These are phyloP conservation scores for Cystobasidium pallidum DNA, from an alignment of 1,284 basidiomycete species.

Conservation along the genomic window DNA sequence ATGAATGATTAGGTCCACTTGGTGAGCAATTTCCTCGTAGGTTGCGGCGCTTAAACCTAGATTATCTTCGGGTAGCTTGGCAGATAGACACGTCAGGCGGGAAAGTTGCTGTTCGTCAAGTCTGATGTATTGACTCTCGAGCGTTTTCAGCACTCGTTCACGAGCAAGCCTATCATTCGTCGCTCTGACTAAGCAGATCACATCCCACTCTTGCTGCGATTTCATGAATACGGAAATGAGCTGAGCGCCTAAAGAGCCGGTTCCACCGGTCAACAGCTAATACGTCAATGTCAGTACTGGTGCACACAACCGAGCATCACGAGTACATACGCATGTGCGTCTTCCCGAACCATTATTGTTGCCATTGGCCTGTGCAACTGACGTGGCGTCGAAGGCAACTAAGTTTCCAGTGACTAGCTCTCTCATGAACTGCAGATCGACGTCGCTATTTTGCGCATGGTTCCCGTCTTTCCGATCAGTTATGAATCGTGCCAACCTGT, in stretches of 20 bases:
- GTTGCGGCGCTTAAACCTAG: constrained; percentile 54
- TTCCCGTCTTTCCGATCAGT: not conserved
- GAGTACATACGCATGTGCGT: constrained; percentile 18
- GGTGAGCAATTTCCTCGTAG: constrained; percentile 31
- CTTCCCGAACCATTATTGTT: not conserved
- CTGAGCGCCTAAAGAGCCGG: constrained; percentile 67
- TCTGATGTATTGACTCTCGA: constrained; percentile 48
- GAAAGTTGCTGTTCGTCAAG: not conserved
- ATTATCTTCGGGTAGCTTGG: constrained; percentile 46
- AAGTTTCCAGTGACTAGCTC: constrained; percentile 2
- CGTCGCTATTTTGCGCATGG: not conserved
- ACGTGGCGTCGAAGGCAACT: not conserved
- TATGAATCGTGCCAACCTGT: constrained; percentile 15
- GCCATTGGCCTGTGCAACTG: not conserved
- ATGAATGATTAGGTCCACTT: constrained; percentile 53
- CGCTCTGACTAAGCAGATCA: constrained; percentile 65
- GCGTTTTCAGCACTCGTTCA: constrained; percentile 57
- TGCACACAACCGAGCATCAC: not conserved
- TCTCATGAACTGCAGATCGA: constrained; percentile 25
- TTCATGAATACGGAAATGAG: constrained; percentile 62
- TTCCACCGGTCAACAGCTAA: constrained; percentile 64
- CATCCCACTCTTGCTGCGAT: constrained; percentile 55
- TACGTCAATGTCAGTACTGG: no score
- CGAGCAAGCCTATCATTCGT: constrained; percentile 58
- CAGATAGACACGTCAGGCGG: constrained; percentile 44